phyloP scores from a whole-genome alignment of 352 stramenopile genomes.

The Globisporangium mamillatum region DNA sequence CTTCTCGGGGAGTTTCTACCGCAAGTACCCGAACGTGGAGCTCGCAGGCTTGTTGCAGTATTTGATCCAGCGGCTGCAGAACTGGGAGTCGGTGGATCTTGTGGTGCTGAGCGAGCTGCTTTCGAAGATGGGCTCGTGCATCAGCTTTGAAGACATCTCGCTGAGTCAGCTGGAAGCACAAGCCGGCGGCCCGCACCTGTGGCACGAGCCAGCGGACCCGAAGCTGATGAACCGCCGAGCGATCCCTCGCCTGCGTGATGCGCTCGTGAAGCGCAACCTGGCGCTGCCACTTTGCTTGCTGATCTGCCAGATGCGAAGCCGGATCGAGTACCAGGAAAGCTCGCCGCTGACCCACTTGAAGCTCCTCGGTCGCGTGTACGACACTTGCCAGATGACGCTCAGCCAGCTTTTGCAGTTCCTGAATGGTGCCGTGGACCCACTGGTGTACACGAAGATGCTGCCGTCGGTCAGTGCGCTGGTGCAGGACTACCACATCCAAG shows the following conservation, averaged over 20 bases:
- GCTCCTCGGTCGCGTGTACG: slow-evolving; percentile 72
- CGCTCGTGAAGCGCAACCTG: slow-evolving; percentile 76
- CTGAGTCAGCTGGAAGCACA: slow-evolving; percentile 78
- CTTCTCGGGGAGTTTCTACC: slow-evolving; percentile 94
- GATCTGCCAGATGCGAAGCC: slow-evolving; percentile 84
- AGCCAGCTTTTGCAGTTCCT: slow-evolving; percentile 87
- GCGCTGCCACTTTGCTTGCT: slow-evolving; percentile 72
- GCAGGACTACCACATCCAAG: slow-evolving; percentile 67
- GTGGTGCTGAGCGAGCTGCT: slow-evolving; percentile 87
- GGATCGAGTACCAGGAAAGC: slow-evolving; percentile 80
- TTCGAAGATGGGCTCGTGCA: slow-evolving; percentile 86
- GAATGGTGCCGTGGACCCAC: slow-evolving; percentile 63
- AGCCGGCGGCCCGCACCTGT: slow-evolving; percentile 72
- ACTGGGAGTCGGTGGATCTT: slow-evolving; percentile 82
- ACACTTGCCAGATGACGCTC: slow-evolving; percentile 84
- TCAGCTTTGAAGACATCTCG: slow-evolving; percentile 87
- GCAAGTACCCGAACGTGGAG: slow-evolving; percentile 92
- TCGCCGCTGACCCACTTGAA: slow-evolving; percentile 63
- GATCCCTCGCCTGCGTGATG: slow-evolving; percentile 78
- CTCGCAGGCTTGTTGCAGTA: slow-evolving; percentile 90
- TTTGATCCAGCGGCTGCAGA: slow-evolving; percentile 85
- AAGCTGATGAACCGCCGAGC: slow-evolving; percentile 84
- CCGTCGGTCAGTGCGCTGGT: slow-evolving; percentile 61
- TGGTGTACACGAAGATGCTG: slow-evolving; percentile 71
- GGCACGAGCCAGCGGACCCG: slow-evolving; percentile 72